Base-by-base conservation (phyloP, 2,329 filamentous ascomycete species). In the Trichoderma sp. region DNA sequence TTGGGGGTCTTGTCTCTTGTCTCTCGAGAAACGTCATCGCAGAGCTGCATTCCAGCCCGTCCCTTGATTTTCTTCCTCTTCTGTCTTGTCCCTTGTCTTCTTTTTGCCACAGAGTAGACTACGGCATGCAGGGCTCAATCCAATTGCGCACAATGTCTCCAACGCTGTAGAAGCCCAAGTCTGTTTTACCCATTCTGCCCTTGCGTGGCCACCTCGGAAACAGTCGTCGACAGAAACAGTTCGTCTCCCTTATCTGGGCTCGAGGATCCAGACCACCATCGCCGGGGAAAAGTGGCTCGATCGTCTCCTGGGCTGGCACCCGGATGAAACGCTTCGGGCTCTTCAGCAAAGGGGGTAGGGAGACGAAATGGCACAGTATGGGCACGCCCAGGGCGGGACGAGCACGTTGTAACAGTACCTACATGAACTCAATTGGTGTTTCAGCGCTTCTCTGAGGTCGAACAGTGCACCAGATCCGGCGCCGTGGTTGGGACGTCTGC, bases 391-490 rank as follows among this genome's bases (percentile, higher is more conserved):
- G 39, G 8, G 8, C 18, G 39, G 39, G 18, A n/a, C 7, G 10
- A 7, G 14, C 37, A n/a, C 16, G 8, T 0, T 13, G 46, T 21
- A 34, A 34, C 13, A 34, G 32, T 34, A 34, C 32, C 11, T 34
- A 61, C 39, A 49, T 51, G 58, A 60, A 60, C 59, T 49, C 46
- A 24, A 21, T 18, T 32, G n/a, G 21, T 30, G 60, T 64, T 55
- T 64, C 60, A 49, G 32, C 28, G 34, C 43, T 24, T 55, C 34
- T n/a, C n/a, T 43, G 18, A 18, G 14, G n/a, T 55, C 49, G 26
- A 18, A 64, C 60, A 43, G 60, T 39, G 60, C 60, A 64, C 46
- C 46, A 63, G 60, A 64, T 64, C 60, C 51, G 49, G 13, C 60
- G 60, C 49, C 11, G 34, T 30, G 60, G 49, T 64, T 64, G 60